Percentiles rank a stretch among this genome's conserved stretches.
Evolutionary conservation across 805 yeast species (phyloP).

Genomic region (Kluyveromyces wickerhamii): DNA sequence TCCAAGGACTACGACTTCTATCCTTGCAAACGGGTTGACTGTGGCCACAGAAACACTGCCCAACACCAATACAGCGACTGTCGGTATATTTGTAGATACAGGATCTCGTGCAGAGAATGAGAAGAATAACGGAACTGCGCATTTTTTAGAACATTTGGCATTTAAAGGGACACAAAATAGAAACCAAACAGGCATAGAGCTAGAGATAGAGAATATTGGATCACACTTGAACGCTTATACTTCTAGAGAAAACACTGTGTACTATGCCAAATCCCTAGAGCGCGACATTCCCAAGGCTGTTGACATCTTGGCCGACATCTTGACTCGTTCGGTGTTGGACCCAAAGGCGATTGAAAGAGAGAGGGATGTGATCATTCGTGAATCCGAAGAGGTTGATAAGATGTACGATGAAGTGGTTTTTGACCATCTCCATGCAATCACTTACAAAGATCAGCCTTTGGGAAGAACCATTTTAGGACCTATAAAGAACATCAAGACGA

Average conservation of each 20-base stretch:
- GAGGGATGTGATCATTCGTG: constrained; percentile 92
- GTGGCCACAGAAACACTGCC: constrained; percentile 90
- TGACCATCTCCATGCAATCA: constrained; percentile 91
- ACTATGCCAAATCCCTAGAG: constrained; percentile 81
- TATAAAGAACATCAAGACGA: constrained; percentile 73
- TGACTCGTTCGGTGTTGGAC: constrained; percentile 79
- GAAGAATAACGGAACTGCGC: constrained; percentile 90
- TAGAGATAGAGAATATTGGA: constrained; percentile 93
- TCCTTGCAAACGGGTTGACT: constrained; percentile 83
- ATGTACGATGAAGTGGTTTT: constrained; percentile 98
- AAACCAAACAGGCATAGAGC: constrained; percentile 73
- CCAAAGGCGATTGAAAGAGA: constrained; percentile 86
- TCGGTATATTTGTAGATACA: constrained; percentile 97
- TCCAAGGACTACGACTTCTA: constrained; percentile 58
- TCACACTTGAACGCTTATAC: constrained; percentile 98
- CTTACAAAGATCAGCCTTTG: constrained; percentile 82
- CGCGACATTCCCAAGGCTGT: constrained; percentile 78
- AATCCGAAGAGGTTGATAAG: constrained; percentile 95
- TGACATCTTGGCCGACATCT: constrained; percentile 80
- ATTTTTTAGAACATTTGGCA: constrained; percentile 91
- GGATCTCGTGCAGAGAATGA: constrained; percentile 93
- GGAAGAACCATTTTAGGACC: constrained; percentile 98
- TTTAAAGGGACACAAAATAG: constrained; percentile 87
- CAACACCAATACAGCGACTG: constrained; percentile 87
- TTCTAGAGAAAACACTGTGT: constrained; percentile 94